Evolutionary conservation across 768 basidiomycete genomes (phyloP), one percentile per base, ranked within the genome.

Genomic region (Leccinum olivaceopallidum): DNA sequence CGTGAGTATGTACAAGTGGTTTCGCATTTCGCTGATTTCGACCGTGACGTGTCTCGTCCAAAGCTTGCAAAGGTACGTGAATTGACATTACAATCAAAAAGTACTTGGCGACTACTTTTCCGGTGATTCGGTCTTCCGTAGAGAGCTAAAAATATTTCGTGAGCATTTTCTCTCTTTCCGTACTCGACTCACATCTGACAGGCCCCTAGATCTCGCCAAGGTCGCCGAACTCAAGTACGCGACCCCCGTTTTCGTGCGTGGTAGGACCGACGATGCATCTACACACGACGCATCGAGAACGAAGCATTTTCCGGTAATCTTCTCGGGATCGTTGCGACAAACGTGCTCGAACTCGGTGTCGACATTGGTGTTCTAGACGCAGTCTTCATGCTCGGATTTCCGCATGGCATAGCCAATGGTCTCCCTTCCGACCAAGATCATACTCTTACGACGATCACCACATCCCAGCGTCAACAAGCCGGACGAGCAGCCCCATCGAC

Each of bases 311-410:
- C 87, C 2, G 92, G 93, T 3, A 81, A 84, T 62, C 78, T 95
- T 12, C 82, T 96, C 0, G 94, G 94, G 12, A 89, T 95, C 50
- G 81, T 96, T 36, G 90, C 93, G 1, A 96, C 94, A 1, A 95
- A 94, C 66, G 94, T 94, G 0, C 81, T 95, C 12, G 94, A 95
- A 72, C 83, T 95, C 8, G 91, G 93, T 14, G 88, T 94, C n/a
- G 92, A 95, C 66, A 94, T 95, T 36, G 93, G 92, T 14, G 84
- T 82, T 18, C 73, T 95, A 55, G 94, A 95, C 68, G 91, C 89
- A 6, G 94, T 95, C 47, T 84, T 96, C 58, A 91, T 94, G 83
- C 82, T 94, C 30, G 92, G 92, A 1, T 94, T 95, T 70, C 94
- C 94, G 0, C 79, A 83, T 57, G 84, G 82, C 47, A 75, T 95